A percentile compares a stretch with the other conserved stretches of the same genome.
phyloP scores from a whole-genome alignment of 345 rosid genomes.

The Triadica sebifera region DNA sequence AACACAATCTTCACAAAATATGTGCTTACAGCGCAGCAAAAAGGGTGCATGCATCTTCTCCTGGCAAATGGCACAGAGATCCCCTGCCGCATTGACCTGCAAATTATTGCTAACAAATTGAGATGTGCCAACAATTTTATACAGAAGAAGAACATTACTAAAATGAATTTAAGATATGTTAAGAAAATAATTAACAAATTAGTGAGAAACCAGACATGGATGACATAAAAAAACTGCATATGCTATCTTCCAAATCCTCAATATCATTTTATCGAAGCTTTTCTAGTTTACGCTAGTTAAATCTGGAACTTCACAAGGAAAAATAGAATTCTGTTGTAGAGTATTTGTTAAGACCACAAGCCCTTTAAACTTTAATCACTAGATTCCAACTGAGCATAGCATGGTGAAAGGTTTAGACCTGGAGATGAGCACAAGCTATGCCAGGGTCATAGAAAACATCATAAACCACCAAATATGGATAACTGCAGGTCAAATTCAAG shows the following conservation, averaged over 20 bases:
- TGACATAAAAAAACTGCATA: not conserved
- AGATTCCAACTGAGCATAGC: not conserved
- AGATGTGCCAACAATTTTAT: not conserved
- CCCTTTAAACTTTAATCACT: not conserved
- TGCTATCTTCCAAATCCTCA: not conserved
- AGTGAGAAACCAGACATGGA: not conserved
- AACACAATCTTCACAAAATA: slow-evolving; percentile 68
- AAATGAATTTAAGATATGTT: not conserved
- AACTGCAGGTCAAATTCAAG: not conserved
- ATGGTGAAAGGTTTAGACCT: not conserved
- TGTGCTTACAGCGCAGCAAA: slow-evolving; percentile 53
- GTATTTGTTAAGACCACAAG: not conserved
- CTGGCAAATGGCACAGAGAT: slow-evolving; percentile 71
- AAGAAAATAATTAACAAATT: not conserved
- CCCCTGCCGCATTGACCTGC: slow-evolving; percentile 58
- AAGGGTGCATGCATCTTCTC: slow-evolving; percentile 69
- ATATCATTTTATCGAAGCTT: too few species aligned
- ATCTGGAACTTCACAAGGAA: not conserved
- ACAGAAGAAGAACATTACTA: not conserved
- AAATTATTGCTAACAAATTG: not conserved
- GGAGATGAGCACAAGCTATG: not conserved
- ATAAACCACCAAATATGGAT: not conserved
- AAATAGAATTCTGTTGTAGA: not conserved
- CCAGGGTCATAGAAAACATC: not conserved
- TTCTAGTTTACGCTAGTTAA: not conserved